Evolutionary conservation across 1,284 basidiomycete species (phyloP), one percentile per base, ranked within the genome.

Genomic region (Rhodotorula mucilaginosa): DNA sequence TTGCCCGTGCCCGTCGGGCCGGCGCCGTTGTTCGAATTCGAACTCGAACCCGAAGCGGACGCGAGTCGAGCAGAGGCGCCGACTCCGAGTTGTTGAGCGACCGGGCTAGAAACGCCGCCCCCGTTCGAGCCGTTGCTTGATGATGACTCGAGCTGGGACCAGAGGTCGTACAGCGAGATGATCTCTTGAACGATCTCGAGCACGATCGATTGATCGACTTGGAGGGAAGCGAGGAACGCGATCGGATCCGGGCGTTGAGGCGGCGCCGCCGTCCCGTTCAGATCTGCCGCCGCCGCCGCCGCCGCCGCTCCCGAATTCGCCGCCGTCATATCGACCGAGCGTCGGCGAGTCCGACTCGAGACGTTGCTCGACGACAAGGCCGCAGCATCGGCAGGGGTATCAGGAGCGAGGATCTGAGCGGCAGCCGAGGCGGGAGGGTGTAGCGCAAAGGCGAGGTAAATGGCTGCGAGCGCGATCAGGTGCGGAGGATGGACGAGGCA

Each of bases 401-500:
- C 0, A 1, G 67, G 26, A 8, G 61, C 58, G 31, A 61, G 44
- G 66, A 63, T 64, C 26, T 58, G 51, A 1, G 51, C 16, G 12
- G 62, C 58, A 58, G 49, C 49, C 23, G 61, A 82, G 72, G 58
- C 75, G 66, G 67, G 79, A 56, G 77, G 82, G 79, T 59, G 76
- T 75, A 76, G 84, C 59, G 90, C 86, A 78, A 93, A 88, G 0
- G 89, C 89, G 71, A 97, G 87, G 82, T 93, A 97, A 68, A 98
- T 86, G 0, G 93, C 89, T 0, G 94, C 89, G 71, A 98, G 87
- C 23, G 96, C 94, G 72, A 98, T 90, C 69, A 98, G 85, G 80
- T 97, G 93, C 0, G 96, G 96, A 0, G 96, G 93, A 79, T 98
- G 90, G 49, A 97, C 82, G 16, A 98, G 87, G 76, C 91, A 92